Evolutionary conservation across 2,329 filamentous ascomycete genomes (phyloP).

Genomic region (Domatiomyces globalis): DNA sequence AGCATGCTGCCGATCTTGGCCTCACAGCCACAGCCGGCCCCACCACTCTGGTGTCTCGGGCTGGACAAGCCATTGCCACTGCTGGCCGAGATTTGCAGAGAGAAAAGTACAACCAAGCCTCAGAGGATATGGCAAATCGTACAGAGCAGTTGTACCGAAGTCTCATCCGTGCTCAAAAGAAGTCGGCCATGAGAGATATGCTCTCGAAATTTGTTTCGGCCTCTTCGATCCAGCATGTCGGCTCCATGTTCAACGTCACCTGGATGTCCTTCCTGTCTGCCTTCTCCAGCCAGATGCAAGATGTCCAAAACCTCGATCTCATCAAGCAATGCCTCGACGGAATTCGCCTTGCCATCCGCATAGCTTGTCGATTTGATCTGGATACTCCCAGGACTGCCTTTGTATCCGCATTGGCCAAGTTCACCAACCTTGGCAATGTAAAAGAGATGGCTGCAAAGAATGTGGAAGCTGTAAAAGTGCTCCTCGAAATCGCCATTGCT

Average conservation of each 20-base stretch:
- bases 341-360: constrained; percentile 82
- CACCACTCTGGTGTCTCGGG: constrained; percentile 60
- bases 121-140: constrained; percentile 77
- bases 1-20: constrained; percentile 70
- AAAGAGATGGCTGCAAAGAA: constrained; percentile 94
- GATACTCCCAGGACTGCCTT: constrained; percentile 91
- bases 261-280: constrained; percentile 99
- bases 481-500: constrained; percentile 81
- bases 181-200: constrained; percentile 57
- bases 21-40: constrained; percentile 43
- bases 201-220: constrained; percentile 70
- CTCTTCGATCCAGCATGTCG: constrained; percentile 85
- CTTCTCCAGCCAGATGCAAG: constrained; percentile 82
- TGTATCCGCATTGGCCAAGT: constrained; percentile 79
- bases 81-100: constrained; percentile 81
- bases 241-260: constrained; percentile 95
- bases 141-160: constrained; percentile 84
- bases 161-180: constrained; percentile 75
- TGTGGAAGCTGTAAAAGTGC: constrained; percentile 78
- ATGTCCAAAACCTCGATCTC: constrained; percentile 81
- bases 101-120: constrained; percentile 88
- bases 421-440: constrained; percentile 89
- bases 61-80: constrained; percentile 80
- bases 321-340: constrained; percentile 89
- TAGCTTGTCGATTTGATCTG: constrained; percentile 84